Evolutionary conservation across 1,139 yeast species (phyloP), one percentile per base, ranked within the genome.

Genomic region (Protomyces gravidus): DNA sequence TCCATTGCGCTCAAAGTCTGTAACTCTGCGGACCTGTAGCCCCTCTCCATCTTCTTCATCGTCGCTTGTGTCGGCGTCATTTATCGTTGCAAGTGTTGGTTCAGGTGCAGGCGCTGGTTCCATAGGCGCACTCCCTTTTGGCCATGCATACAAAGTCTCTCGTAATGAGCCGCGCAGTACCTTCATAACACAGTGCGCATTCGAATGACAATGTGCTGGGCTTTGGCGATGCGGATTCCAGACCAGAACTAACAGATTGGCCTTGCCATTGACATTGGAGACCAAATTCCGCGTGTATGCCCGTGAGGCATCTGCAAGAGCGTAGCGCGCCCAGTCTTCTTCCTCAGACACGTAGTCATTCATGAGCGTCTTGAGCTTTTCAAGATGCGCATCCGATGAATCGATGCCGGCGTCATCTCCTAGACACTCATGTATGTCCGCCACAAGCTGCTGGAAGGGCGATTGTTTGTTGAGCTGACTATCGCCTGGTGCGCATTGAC

Each of bases 201-300:
- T 78, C 32, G 90, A 88, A 67, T 85, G 92, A 71, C 84, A 89
- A 68, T 86, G 92, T 63, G 85, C 82, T 52, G 83, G 79, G 45
- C 87, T 82, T 25, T 83, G 76, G 67, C 77, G 76, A n/a, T 81
- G 81, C 0, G 89, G 89, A 60, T 80, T 78, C 92, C 92, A 86
- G 28, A 85, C 89, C 58, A 85, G 71, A 15, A 85, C 73, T 53
- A 86, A 75, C 63, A 85, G 73, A 68, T 85, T 84, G 52, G 89
- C 90, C 71, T 84, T 83, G 32, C 80, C 79, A 69, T 83, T 83
- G 68, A 84, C 80, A 68, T 84, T 80, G 63, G 81, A 81, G 26
- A 85, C 81, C 1, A 89, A 89, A 68, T 85, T 85, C 62, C 77
- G 70, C 17, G 76, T 73, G 63, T 73, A 73, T n/a, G 47, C 82